A percentile compares a stretch with the other conserved stretches of the same genome.
phyloP scores from a whole-genome alignment of 768 basidiomycete species.

The Hydnomerulius pinastri region DNA sequence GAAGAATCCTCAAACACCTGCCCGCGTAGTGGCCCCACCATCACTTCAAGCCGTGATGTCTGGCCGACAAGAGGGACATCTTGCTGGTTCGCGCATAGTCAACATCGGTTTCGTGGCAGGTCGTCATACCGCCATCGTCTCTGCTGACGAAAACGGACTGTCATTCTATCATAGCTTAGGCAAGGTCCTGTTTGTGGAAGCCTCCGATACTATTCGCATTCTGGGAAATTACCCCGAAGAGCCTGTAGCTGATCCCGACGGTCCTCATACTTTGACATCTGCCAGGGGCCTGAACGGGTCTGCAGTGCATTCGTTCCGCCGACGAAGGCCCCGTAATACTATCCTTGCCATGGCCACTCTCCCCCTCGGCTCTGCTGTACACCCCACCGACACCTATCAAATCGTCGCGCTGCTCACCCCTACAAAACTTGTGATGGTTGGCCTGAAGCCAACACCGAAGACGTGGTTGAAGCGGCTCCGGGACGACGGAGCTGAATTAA shows the following conservation, averaged over 20 bases:
- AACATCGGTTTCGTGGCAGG: constrained; percentile 86
- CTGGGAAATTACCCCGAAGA: constrained; percentile 86
- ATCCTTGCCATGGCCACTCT: constrained; percentile 81
- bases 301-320: constrained; percentile 37
- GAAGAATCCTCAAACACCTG: constrained; percentile 64
- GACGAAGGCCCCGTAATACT: constrained; percentile 57
- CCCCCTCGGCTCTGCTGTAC: constrained; percentile 72
- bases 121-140: constrained; percentile 89
- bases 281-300: constrained; percentile 20
- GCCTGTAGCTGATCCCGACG: constrained; percentile 13
- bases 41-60: constrained; percentile 66
- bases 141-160: constrained; percentile 86
- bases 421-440: constrained; percentile 89
- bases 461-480: constrained; percentile 87
- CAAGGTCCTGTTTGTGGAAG: constrained; percentile 92
- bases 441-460: constrained; percentile 85
- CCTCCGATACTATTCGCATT: constrained; percentile 90
- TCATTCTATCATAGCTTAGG: constrained; percentile 96
- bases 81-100: constrained; percentile 76
- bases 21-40: constrained; percentile 70
- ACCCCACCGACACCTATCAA: constrained; percentile 78
- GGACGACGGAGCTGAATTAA: constrained; percentile 44
- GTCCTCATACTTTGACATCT: constrained; percentile 6
- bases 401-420: constrained; percentile 87
- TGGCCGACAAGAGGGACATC: constrained; percentile 84